These are phyloP conservation scores for Malassezia restricta DNA, from an alignment of 1,284 basidiomycete species.

Conservation along the genomic window DNA sequence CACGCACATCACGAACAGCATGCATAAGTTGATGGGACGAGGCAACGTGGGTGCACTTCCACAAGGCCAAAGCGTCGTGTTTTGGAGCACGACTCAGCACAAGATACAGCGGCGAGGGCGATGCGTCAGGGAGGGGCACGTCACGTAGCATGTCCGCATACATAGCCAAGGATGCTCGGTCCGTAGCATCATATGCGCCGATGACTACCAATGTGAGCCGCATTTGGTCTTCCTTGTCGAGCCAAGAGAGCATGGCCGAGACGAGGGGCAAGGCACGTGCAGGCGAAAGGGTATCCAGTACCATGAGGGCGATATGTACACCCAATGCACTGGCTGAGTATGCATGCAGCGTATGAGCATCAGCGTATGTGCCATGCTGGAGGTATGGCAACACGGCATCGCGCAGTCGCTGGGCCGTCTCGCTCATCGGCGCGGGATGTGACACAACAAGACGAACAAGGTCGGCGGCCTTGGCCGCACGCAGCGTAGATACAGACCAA, in stretches of 20 bases:
- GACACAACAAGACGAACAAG: slow-evolving; percentile 3
- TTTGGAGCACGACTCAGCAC: background rate
- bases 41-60: background rate
- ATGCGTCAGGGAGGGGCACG: background rate
- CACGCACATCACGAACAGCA: background rate
- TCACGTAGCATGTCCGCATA: background rate
- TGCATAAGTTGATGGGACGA: background rate
- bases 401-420: background rate
- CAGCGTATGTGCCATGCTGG: slow-evolving; percentile 9
- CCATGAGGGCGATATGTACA: background rate
- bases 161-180: background rate
- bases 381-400: slow-evolving; percentile 8
- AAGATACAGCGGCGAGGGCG: background rate
- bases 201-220: slow-evolving; percentile 6
- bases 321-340: background rate
- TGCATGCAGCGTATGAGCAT: background rate
- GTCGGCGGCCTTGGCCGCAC: background rate
- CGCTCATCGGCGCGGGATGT: background rate
- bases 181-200: background rate
- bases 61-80: background rate
- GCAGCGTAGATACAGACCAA: slow-evolving; percentile 4
- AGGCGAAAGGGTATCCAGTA: background rate
- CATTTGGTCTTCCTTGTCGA: background rate
- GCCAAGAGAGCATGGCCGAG: background rate
- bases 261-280: background rate